Base-by-base conservation (phyloP, 106 monocot species). In the Allium sativum region DNA sequence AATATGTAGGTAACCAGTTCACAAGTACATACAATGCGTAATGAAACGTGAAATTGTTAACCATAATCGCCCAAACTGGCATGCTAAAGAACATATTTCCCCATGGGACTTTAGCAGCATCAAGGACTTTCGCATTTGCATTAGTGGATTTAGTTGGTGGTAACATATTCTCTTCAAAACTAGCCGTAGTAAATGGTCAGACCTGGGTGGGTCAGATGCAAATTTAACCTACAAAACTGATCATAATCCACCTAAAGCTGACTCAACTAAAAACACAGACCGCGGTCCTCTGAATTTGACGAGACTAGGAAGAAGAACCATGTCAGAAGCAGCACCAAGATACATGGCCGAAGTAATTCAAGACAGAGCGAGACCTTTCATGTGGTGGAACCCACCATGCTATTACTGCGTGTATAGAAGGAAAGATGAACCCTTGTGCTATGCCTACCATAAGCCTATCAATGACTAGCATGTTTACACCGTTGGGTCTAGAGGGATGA, bases 1-100 rank as follows among this genome's bases (percentile, higher is more conserved):
- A 94, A 55, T 90, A 94, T 16, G 94, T 94, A 10, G 94, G 94
- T 18, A 94, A 56, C 94, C 94, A 94, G 65, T 94, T 94, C 94
- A 94, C 86, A 53, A 94, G 70, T 44, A 94, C 86, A 46, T 94
- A 94, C 20, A 94, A 59, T 8, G 94, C 89, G 68, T 94, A 90
- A 61, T 94, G 94, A 68, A 94, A 94, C 3, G 94, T 90, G 79
- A 86, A 94, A 63, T 94, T 94, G 68, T 94, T 94, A 16, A 77
- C 83, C 45, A 94, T 82, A 21, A 94, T 94, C 13, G 94, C 89
- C 89, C 86, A 94, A 55, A 95, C 81, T 4, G 95, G 90, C 55
- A 75, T 73, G 62, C 90, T 90, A 60, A 79, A 74, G 9, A 95
- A 64, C 31, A 95, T 84, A 70, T 52, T 83, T 46, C 63, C 74